A percentile compares a stretch with the other conserved stretches of the same genome.
Evolutionary conservation across 2,329 filamentous ascomycete genomes (phyloP).

Genomic region (Alternaria incomplexa): DNA sequence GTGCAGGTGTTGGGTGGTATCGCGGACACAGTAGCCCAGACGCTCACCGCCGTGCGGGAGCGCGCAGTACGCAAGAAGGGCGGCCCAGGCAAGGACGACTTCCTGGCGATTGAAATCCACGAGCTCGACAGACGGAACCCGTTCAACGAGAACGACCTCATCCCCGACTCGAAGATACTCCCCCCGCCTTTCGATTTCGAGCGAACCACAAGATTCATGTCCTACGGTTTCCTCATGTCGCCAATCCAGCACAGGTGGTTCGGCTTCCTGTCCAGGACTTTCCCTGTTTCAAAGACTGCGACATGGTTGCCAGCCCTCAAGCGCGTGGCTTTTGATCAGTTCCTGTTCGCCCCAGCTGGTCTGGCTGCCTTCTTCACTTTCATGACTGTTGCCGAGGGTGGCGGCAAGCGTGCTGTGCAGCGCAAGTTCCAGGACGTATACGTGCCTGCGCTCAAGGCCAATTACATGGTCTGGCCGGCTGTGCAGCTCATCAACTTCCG

Average conservation of each 20-base stretch:
- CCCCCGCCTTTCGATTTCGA: slow-evolving; percentile 95
- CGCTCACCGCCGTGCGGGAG: slow-evolving; percentile 81
- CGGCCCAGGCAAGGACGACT: slow-evolving; percentile 68
- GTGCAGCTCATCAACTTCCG: slow-evolving; percentile 98
- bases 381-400: slow-evolving; percentile 96
- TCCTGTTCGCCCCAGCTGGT: slow-evolving; percentile 89
- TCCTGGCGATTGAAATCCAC: slow-evolving; percentile 84
- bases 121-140: slow-evolving; percentile 84
- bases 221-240: slow-evolving; percentile 95
- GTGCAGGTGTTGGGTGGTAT: slow-evolving; percentile 78
- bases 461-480: slow-evolving; percentile 92
- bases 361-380: slow-evolving; percentile 89
- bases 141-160: slow-evolving; percentile 67
- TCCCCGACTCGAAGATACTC: slow-evolving; percentile 65
- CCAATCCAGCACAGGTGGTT: slow-evolving; percentile 97
- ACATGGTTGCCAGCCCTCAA: slow-evolving; percentile 81
- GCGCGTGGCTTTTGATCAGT: slow-evolving; percentile 88
- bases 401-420: slow-evolving; percentile 76
- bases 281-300: slow-evolving; percentile 78
- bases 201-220: slow-evolving; percentile 92
- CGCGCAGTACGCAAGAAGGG: slow-evolving; percentile 72
- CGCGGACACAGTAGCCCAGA: slow-evolving; percentile 94
- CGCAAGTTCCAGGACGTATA: slow-evolving; percentile 95
- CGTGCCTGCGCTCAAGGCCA: slow-evolving; percentile 90
- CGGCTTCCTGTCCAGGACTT: slow-evolving; percentile 77